A percentile compares a stretch with the other conserved stretches of the same genome.
These are phyloP conservation scores for Spathaspora boniae DNA, from an alignment of 805 yeast genomes.

Conservation along the genomic window DNA sequence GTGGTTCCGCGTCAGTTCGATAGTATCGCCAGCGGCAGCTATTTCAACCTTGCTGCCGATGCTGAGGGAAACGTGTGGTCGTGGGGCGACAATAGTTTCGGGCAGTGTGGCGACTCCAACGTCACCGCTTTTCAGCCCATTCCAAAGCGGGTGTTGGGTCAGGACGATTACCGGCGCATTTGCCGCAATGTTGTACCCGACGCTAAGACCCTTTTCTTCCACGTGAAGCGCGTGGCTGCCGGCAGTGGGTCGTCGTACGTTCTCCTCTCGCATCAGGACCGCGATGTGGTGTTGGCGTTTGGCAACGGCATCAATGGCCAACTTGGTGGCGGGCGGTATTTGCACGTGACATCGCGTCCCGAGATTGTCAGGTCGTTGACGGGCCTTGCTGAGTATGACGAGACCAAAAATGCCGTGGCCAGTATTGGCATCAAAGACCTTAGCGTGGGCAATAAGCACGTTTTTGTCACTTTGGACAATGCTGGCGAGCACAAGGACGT, in stretches of 20 bases:
- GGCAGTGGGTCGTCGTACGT: constrained; percentile 55
- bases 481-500: constrained; percentile 48
- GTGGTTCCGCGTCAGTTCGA: constrained; percentile 44
- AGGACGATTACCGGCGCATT: constrained; percentile 12
- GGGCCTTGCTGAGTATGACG: constrained; percentile 54
- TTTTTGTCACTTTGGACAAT: constrained; percentile 54
- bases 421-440: constrained; percentile 49
- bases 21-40: constrained; percentile 68
- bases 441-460: constrained; percentile 65
- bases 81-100: constrained; percentile 81
- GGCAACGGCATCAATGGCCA: constrained; percentile 89
- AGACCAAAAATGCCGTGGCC: constrained; percentile 34
- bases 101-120: constrained; percentile 76
- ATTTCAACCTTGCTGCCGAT: constrained; percentile 72
- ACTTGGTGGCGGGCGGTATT: constrained; percentile 71
- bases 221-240: constrained; percentile 57
- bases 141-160: constrained; percentile 48
- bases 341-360: constrained; percentile 73
- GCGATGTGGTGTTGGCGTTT: constrained; percentile 49
- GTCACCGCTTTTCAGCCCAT: constrained; percentile 66
- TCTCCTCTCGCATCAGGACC: constrained; percentile 20
- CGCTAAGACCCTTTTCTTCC: constrained; percentile 22
- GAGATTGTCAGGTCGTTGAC: constrained; percentile 48
- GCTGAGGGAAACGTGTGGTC: constrained; percentile 67
- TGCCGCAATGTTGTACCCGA: constrained; percentile 25